Base-by-base conservation (phyloP, 2,329 filamentous ascomycete species). In the Hypoxylon sp. region DNA sequence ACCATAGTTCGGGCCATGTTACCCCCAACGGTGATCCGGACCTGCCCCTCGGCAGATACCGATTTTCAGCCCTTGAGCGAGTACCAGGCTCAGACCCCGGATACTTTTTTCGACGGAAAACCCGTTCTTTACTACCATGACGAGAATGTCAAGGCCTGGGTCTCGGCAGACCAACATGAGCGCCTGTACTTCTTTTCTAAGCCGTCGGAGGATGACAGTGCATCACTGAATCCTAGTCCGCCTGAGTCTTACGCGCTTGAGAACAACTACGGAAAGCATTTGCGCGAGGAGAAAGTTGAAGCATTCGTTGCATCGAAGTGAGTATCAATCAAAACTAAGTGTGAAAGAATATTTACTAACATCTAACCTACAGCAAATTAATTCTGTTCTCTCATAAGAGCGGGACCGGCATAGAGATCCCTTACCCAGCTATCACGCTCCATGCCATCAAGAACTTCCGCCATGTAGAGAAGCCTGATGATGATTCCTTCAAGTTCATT, bases 371-470 rank as follows among this genome's bases (percentile, higher is more conserved):
- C 74, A 86, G 86, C 73, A 81, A 84, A 72, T 83, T 94, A 60
- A 88, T 84, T 13, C 79, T 94, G 66, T 94, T 89, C 81, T 90
- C 89, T 71, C 79, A 81, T 11, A 78, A 84, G 2, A 85, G 83
- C 11, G 82, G 83, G 36, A 84, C 81, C 17, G 92, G 92, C 68
- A 80, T 93, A 48, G 85, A 88, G 43, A 91, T 94, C 70, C 88
- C 91, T 0, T 95, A 94, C 79, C 91, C 90, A 2, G 82, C 87
- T 67, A 92, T 95, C 76, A 89, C 89, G 21, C 89, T 94, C 14
- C 92, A 94, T 77, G 92, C 91, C 0, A 87, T 91, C 73, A 90
- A 93, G 79, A 87, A 88, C 61, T 82, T 87, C 74, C 74, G 77
- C 75, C 53, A 60, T 67, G 67, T 78, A n/a, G 68, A 73, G 36